phyloP scores from a whole-genome alignment of 2,329 filamentous ascomycete genomes.

The Nemania sp. region DNA sequence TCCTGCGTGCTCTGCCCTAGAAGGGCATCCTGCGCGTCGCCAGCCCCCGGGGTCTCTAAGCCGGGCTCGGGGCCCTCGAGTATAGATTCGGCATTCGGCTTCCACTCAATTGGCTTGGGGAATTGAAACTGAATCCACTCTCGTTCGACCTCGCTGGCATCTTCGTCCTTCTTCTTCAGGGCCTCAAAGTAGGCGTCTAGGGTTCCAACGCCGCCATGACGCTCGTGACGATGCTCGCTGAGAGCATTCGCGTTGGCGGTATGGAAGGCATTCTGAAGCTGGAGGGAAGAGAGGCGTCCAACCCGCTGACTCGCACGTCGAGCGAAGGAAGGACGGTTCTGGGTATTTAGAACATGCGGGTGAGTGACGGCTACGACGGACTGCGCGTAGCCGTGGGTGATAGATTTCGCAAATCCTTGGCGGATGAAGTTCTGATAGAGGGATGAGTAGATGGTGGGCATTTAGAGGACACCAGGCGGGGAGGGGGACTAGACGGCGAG shows the following conservation, averaged over 20 bases:
- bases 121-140: constrained; percentile 95
- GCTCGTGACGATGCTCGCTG: constrained; percentile 62
- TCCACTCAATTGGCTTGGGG: constrained; percentile 87
- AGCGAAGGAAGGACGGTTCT: constrained; percentile 66
- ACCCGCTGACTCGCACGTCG: constrained; percentile 61
- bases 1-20: constrained; percentile 40
- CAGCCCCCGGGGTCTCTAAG: constrained; percentile 56
- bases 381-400: constrained; percentile 97
- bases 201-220: constrained; percentile 60
- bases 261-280: constrained; percentile 80
- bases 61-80: constrained; percentile 63
- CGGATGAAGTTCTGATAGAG: constrained; percentile 85
- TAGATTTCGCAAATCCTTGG: constrained; percentile 94
- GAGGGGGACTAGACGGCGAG: constrained; percentile 52
- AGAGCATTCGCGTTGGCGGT: constrained; percentile 56
- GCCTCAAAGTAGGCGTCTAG: constrained; percentile 92
- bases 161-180: constrained; percentile 67
- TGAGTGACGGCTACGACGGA: constrained; percentile 95
- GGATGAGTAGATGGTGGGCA: constrained; percentile 76
- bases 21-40: constrained; percentile 39
- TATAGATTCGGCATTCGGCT: constrained; percentile 62
- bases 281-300: constrained; percentile 62
- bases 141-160: constrained; percentile 63
- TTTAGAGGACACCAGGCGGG: constrained; percentile 79
- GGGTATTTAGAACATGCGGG: constrained; percentile 74